These are phyloP conservation scores for Tricholoma sp. DNA, from an alignment of 768 basidiomycete genomes.

Conservation along the genomic window DNA sequence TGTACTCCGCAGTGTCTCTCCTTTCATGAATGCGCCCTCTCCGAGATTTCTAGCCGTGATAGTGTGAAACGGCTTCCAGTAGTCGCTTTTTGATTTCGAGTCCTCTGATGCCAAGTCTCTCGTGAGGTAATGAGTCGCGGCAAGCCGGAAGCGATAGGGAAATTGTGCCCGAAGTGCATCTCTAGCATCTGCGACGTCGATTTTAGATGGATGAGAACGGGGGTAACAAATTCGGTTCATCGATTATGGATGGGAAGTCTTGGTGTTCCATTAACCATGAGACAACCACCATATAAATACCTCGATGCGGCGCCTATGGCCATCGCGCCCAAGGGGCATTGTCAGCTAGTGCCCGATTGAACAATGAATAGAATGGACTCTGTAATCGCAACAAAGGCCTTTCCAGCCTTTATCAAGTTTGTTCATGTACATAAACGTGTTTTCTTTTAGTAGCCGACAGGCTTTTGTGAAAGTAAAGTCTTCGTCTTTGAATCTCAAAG, in stretches of 20 bases:
- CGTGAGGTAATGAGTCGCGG: background rate
- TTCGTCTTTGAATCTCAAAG: background rate
- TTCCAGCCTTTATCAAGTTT: background rate
- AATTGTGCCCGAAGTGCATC: slow-evolving; percentile 6
- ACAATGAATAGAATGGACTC: background rate
- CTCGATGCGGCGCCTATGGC: background rate
- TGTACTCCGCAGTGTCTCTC: slow-evolving; percentile 7
- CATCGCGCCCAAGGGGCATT: background rate
- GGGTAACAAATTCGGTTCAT: background rate
- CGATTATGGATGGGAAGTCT: background rate
- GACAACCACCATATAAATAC: background rate
- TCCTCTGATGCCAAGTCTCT: background rate
- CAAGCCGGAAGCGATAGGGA: background rate
- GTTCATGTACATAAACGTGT: background rate
- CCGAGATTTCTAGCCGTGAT: slow-evolving; percentile 3
- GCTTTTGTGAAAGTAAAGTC: no score
- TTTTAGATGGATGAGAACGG: background rate
- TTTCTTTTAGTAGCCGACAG: no score
- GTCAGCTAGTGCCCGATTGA: background rate
- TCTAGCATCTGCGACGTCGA: slow-evolving; percentile 14
- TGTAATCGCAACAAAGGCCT: background rate
- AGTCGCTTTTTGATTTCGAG: background rate
- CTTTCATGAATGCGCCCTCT: slow-evolving; percentile 11
- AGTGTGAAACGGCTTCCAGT: background rate
- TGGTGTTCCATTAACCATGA: background rate